Evolutionary conservation across 371 early-diverging fungal species (phyloP), one percentile per base, ranked within the genome.

Genomic region (Mortierella sp.): DNA sequence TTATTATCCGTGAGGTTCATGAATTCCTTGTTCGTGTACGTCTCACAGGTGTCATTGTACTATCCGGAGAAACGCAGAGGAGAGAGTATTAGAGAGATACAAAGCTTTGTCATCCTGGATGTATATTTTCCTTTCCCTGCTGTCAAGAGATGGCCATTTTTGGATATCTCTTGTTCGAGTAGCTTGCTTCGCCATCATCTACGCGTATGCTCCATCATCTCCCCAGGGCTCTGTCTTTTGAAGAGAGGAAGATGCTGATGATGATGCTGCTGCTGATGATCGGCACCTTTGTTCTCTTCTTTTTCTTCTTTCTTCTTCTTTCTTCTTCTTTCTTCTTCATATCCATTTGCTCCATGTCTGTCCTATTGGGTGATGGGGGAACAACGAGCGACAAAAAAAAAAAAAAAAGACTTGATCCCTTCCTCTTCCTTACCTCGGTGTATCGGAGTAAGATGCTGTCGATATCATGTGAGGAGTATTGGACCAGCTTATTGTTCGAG

Each of bases 391-490:
- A 21, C 21, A 21, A 52, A 52, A 21, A 19, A 21, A 16, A 46
- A 16, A 46, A 16, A 46, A 46, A 46, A 46, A 46, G 46, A 16
- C 19, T 51, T 51, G 51, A 51, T 4, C 51, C n/a, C n/a, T n/a
- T n/a, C n/a, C n/a, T n/a, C 14, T 56, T 11, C 26, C 71, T 73
- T 82, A 86, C 86, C 82, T 96, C 95, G 0, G 96, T 94, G 81
- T 97, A 97, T 64, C 91, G 89, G 87, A 96, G 86, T 62, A 97
- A 71, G 30, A 96, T 93, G 70, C 89, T 37, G 83, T 96, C 96
- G 84, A 97, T 95, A 77, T 96, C 95, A 0, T 92, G 87, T 47
- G 91, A 91, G 14, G 95, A 89, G 76, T 93, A 97, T 70, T 96
- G 96, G n/a, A 94, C 91, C 4, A 97, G 88, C 82, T 96, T 97